Evolutionary conservation across 1,139 yeast species (phyloP).

Genomic region (Blastobotrys illinoisensis): DNA sequence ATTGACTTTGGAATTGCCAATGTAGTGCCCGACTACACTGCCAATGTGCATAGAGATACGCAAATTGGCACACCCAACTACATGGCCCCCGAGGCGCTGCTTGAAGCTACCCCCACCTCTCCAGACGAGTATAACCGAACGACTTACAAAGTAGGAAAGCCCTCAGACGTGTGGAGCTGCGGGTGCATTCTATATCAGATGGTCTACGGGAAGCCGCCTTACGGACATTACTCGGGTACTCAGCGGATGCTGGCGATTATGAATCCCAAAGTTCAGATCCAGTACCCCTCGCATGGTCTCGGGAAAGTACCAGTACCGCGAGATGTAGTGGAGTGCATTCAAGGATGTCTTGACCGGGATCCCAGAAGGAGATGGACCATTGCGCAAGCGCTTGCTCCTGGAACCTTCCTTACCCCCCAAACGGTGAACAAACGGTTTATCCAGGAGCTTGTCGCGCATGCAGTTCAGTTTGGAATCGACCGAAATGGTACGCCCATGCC

Average conservation of each 20-base stretch:
- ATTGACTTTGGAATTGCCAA: conserved; percentile 97
- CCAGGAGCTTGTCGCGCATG: conserved; percentile 67
- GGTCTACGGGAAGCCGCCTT: conserved; percentile 92
- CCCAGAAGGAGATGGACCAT: conserved; percentile 67
- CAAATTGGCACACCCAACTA: conserved; percentile 96
- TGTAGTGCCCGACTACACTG: conserved; percentile 88
- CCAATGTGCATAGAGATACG: conserved; percentile 81
- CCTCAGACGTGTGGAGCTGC: conserved; percentile 97
- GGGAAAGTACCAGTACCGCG: conserved; percentile 63
- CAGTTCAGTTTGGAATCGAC: conserved; percentile 60
- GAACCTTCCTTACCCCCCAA: conserved; percentile 66
- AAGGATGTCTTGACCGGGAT: conserved; percentile 65
- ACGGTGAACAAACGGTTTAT: conserved; percentile 64
- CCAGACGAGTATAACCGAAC: conserved; percentile 3
- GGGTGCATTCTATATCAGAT: conserved; percentile 95
- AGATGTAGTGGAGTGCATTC: conserved; percentile 66
- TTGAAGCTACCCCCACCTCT: conserved; percentile 44
- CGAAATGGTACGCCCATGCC: conserved; percentile 36
- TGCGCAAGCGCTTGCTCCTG: conserved; percentile 49
- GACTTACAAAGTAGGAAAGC: conserved; percentile 76
- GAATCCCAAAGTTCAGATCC: conserved; percentile 77
- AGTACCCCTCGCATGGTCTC: conserved; percentile 57
- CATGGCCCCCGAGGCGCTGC: conserved; percentile 95
- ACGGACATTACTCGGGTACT: conserved; percentile 72
- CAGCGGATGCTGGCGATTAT: conserved; percentile 80